Conservation (phyloP, 495 filamentous ascomycete species). For the Tuber melanosporum region DNA sequence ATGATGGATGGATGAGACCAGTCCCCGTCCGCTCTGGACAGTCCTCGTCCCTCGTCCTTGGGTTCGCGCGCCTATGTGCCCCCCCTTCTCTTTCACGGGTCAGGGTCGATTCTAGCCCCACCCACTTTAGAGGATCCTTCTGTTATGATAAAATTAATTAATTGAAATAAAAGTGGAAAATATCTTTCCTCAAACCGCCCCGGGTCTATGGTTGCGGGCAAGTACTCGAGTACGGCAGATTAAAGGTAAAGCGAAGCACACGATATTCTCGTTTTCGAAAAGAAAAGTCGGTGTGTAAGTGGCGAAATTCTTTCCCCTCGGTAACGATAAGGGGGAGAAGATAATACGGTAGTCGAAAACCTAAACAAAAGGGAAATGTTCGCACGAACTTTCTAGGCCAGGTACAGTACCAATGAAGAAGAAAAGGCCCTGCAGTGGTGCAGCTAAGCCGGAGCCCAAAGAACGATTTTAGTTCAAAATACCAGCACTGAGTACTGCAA, state of each 20-base stretch:
- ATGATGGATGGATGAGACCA: slow-evolving; percentile 3
- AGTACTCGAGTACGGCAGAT: background rate
- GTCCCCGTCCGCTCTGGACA: background rate
- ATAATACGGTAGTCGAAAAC: background rate
- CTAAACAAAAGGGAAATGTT: background rate
- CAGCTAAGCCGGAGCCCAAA: background rate
- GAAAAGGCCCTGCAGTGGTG: background rate
- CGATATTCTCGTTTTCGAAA: background rate
- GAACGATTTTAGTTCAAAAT: background rate
- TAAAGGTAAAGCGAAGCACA: background rate
- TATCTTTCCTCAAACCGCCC: background rate
- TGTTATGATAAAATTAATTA: background rate
- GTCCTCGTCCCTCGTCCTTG: background rate
- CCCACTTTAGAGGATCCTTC: background rate
- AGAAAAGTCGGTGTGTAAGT: background rate
- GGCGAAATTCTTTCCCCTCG: background rate
- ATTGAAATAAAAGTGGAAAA: background rate
- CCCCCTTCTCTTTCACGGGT: background rate
- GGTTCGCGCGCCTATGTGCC: background rate
- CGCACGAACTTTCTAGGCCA: background rate
- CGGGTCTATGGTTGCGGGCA: background rate
- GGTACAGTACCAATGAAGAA: background rate
- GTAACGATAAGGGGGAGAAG: background rate
- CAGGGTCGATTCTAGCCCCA: background rate
- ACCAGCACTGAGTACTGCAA: background rate